phyloP scores from a whole-genome alignment of 2,329 filamentous ascomycete species.

The Penicillium decumbens region DNA sequence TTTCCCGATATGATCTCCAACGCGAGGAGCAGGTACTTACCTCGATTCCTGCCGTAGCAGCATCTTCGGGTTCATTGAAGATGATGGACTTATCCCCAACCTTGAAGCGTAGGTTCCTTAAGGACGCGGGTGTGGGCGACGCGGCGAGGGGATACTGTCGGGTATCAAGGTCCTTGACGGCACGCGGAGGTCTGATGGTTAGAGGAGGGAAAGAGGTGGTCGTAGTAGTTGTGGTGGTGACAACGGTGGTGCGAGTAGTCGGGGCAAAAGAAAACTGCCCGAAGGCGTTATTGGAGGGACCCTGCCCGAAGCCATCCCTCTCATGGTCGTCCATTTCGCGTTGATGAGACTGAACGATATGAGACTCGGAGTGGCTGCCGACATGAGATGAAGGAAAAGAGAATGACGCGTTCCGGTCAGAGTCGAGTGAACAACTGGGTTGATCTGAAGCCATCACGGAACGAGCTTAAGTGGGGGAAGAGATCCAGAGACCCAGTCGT shows the following conservation, averaged over 20 bases:
- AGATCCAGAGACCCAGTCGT: neutral
- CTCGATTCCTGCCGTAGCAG: slow-evolving; percentile 50
- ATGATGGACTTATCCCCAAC: slow-evolving; percentile 58
- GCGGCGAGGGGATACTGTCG: slow-evolving; percentile 87
- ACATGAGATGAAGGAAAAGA: slow-evolving; percentile 9
- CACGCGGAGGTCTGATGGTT: slow-evolving; percentile 66
- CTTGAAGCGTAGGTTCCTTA: slow-evolving; percentile 73
- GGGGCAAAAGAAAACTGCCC: slow-evolving; percentile 60
- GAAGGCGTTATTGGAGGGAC: slow-evolving; percentile 41
- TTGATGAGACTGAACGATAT: slow-evolving; percentile 13
- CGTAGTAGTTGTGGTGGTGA: slow-evolving; percentile 90
- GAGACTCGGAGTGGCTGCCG: slow-evolving; percentile 13
- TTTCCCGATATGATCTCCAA: neutral
- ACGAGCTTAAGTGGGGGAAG: slow-evolving; percentile 12
- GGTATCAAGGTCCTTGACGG: slow-evolving; percentile 68
- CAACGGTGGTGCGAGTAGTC: slow-evolving; percentile 60
- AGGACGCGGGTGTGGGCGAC: slow-evolving; percentile 72
- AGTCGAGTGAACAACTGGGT: slow-evolving; percentile 9
- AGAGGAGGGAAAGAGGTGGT: slow-evolving; percentile 78
- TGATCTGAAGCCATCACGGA: slow-evolving; percentile 16
- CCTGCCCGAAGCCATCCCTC: slow-evolving; percentile 19
- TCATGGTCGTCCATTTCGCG: slow-evolving; percentile 31
- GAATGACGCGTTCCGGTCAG: slow-evolving; percentile 18
- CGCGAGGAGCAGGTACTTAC: slow-evolving; percentile 36
- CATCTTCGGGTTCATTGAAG: slow-evolving; percentile 60